Base-by-base conservation (phyloP, 2,329 filamentous ascomycete species). In the Microcyclosporella mali region DNA sequence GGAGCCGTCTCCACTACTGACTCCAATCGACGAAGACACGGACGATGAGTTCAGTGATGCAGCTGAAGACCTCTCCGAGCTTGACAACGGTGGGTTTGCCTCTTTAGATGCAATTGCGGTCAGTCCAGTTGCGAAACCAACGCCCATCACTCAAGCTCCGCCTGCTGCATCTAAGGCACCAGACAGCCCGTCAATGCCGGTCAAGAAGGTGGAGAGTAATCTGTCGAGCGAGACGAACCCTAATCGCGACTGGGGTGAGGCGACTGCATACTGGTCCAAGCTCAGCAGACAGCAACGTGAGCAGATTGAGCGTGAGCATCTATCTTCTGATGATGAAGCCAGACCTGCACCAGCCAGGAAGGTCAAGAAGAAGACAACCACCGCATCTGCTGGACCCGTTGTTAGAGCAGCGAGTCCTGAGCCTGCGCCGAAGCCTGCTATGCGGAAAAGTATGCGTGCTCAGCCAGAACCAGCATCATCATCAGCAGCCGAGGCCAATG, bases 61-160 rank as follows among this genome's bases (percentile, higher is more conserved):
- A 1, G 82, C 82, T 41, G 85, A 89, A 63, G 82, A 88, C 47
- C 67, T 84, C 0, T 78, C 77, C 0, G 81, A 86, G 11, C 57
- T 72, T 3, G 81, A 84, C 30, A 75, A 74, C 2, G 76, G 77
- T 35, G 84, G 82, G 0, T 89, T 87, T 56, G 71, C 79, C 56
- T 88, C 84, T 3, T 70, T 89, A 6, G 75, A 88, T 61, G 85
- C 85, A 9, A 77, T 88, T 7, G 73, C 87, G 1, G 76, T 81
- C 15, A 79, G 73, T 35, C 79, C 83, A 3, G 55, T 70, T 1
- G 49, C 58, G 4, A 41, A 46, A 14, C 33, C 47, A 11, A 40
- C 53, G 8, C 35, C 49, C 14, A 38, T 38, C 10, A 18, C 14
- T 4, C 28, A 36, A 28, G 36, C 19, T 27, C 29, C n/a, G 14